Percentiles rank a stretch among this genome's conserved stretches.
Conservation (phyloP, 345 rosid genomes). For the Populus davidiana region DNA sequence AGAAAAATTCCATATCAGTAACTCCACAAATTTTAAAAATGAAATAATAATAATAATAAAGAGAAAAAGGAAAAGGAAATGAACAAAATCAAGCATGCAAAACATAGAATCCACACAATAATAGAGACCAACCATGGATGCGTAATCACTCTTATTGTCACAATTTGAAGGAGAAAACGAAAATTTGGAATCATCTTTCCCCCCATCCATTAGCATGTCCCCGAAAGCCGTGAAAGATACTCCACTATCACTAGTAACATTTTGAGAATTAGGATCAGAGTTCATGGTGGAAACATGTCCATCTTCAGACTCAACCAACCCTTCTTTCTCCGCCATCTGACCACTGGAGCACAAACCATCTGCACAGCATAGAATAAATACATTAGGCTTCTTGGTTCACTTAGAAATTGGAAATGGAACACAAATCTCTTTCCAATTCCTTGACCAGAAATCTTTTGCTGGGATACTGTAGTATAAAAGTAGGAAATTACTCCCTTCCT, state of each 20-base stretch:
- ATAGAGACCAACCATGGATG: conserved; percentile 63
- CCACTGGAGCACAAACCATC: not conserved
- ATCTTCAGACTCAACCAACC: conserved; percentile 56
- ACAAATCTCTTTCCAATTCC: not conserved
- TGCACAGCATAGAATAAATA: not conserved
- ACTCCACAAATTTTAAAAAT: not conserved
- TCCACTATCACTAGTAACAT: conserved; percentile 53
- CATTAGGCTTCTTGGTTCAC: not conserved
- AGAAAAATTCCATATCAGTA: conserved; percentile 22
- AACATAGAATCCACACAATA: not conserved
- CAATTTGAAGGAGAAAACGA: conserved; percentile 54
- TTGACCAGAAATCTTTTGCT: not conserved
- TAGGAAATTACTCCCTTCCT: not conserved
- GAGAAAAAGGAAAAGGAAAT: not conserved
- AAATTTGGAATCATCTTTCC: conserved; percentile 53
- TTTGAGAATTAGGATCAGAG: conserved; percentile 49
- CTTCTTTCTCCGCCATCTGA: conserved; percentile 63
- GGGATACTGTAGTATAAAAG: not conserved
- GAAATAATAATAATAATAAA: not conserved
- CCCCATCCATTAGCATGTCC: conserved; percentile 45
- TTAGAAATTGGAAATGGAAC: not conserved
- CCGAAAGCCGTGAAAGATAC: conserved; percentile 31
- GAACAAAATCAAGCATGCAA: conserved; percentile 6
- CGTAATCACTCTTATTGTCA: conserved; percentile 65
- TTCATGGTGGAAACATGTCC: conserved; percentile 39